Evolutionary conservation across 2,329 filamentous ascomycete species (phyloP).

Genomic region (Dactylellina sp.): DNA sequence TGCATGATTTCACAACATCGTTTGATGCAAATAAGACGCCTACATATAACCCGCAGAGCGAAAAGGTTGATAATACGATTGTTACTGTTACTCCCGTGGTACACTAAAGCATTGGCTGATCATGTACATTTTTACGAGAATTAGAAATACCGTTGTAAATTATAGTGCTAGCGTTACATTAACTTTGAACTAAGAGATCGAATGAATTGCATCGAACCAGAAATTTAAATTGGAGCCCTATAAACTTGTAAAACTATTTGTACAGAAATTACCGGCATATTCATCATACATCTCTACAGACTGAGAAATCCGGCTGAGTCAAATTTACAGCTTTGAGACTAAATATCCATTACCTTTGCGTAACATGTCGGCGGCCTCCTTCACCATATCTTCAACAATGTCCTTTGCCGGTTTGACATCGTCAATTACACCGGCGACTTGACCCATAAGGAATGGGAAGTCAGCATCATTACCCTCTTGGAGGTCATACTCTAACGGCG

Average conservation of each 20-base stretch:
- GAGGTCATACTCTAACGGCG: conserved; percentile 84
- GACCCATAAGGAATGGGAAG: conserved; percentile 90
- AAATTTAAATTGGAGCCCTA: too few relatives aligned
- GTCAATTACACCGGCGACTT: conserved; percentile 82
- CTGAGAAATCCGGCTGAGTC: background rate
- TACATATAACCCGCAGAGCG: background rate
- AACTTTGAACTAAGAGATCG: too few relatives aligned
- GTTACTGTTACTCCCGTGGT: conserved; percentile 34
- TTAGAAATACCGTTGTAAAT: conserved; percentile 20
- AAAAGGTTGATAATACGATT: conserved; percentile 41
- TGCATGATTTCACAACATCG: conserved; percentile 42
- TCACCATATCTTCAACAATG: conserved; percentile 92
- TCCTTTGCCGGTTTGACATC: conserved; percentile 82
- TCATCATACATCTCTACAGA: background rate
- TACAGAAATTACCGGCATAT: background rate
- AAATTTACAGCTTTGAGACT: conserved; percentile 36
- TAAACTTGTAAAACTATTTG: background rate
- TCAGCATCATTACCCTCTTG: conserved; percentile 86
- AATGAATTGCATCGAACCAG: too few relatives aligned
- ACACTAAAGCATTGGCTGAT: conserved; percentile 14
- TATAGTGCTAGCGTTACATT: conserved; percentile 1
- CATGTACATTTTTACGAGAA: background rate
- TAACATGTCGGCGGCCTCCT: conserved; percentile 77
- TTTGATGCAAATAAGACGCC: conserved; percentile 29
- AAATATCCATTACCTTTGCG: conserved; percentile 48